phyloP scores from a whole-genome alignment of 75 land plant genomes.

The Sequoiadendron giganteum region DNA sequence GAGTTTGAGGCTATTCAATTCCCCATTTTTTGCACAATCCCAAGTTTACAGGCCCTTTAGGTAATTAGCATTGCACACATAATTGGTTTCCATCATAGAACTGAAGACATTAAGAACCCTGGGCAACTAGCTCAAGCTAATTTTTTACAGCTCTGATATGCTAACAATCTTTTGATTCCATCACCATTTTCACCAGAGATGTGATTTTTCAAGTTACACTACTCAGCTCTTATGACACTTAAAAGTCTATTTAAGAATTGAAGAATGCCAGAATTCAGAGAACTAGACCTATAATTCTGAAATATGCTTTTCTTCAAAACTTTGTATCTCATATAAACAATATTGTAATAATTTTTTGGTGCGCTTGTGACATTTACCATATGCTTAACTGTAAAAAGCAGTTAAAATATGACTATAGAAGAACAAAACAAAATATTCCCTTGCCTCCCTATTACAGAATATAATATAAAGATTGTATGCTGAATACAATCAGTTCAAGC shows the following conservation, averaged over 20 bases:
- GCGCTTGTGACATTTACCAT: neutral
- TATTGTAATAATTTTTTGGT: neutral
- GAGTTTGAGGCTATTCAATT: neutral
- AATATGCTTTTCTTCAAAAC: neutral
- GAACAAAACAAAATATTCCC: neutral
- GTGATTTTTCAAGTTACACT: too few relatives aligned
- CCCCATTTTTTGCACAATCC: neutral
- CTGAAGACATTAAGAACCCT: too few relatives aligned
- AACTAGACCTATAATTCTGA: neutral
- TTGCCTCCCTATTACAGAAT: neutral
- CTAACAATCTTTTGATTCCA: too few relatives aligned
- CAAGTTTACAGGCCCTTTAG: neutral
- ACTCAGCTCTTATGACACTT: too few relatives aligned
- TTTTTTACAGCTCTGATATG: too few relatives aligned
- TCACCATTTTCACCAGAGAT: too few relatives aligned
- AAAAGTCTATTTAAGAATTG: neutral
- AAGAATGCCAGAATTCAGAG: neutral
- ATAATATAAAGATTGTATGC: neutral
- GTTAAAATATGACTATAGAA: neutral
- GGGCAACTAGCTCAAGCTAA: too few relatives aligned
- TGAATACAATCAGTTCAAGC: neutral
- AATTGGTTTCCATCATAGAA: neutral
- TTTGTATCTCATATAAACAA: neutral
- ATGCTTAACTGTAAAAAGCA: neutral
- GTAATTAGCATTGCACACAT: neutral